Evolutionary conservation across 106 monocot species (phyloP).

Genomic region (Agapanthus africanus): DNA sequence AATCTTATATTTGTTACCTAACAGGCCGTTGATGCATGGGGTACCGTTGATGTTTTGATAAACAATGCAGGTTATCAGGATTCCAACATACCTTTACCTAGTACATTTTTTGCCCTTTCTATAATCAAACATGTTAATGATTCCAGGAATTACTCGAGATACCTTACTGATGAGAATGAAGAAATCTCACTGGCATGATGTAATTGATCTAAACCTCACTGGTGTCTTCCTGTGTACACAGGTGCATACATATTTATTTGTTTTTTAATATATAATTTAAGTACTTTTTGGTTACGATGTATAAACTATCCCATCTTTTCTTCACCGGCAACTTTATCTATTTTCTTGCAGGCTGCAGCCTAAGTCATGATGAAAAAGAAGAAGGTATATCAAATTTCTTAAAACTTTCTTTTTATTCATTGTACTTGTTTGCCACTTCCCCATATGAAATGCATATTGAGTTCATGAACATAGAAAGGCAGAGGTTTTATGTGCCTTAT

Average conservation of each 20-base stretch:
- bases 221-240: conserved; percentile 90
- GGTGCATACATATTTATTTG: conserved; percentile 23
- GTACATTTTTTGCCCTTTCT: too few species aligned
- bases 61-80: conserved; percentile 76
- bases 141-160: conserved; percentile 82
- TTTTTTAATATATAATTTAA: too few species aligned
- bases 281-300: too few species aligned
- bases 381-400: conserved; percentile 39
- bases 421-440: too few species aligned
- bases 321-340: too few species aligned
- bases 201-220: conserved; percentile 79
- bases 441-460: too few species aligned
- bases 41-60: conserved; percentile 71
- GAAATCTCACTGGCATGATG: conserved; percentile 85
- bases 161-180: conserved; percentile 92
- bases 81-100: too few species aligned
- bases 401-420: neutral
- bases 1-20: conserved; percentile 14
- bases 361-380: conserved; percentile 95
- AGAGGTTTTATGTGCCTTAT: too few species aligned
- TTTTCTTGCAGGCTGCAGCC: conserved; percentile 59
- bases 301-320: too few species aligned
- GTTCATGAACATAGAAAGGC: too few species aligned
- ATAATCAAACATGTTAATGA: too few species aligned
- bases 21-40: conserved; percentile 83